Evolutionary conservation across 768 basidiomycete genomes (phyloP), one percentile per base, ranked within the genome.

Genomic region (Auriculariales sp.): DNA sequence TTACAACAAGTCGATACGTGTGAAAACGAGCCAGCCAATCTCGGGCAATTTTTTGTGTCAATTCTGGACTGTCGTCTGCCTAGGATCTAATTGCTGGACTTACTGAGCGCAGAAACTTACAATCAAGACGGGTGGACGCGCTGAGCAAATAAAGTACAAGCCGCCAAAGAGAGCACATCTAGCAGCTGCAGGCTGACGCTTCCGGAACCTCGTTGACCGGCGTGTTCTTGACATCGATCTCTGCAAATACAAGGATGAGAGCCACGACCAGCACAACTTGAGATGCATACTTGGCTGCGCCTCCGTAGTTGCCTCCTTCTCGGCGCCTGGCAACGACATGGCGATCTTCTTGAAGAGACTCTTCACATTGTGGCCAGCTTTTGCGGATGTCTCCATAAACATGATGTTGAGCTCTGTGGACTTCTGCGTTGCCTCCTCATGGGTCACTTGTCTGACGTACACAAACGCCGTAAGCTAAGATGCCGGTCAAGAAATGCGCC

Each of bases 371-470:
- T 98, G 95, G 2, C 95, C 95, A 5, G 95, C 95, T 64, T 99
- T 99, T 28, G 95, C 95, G 27, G 91, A 95, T 7, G 95, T 98
- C 68, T 99, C 95, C 83, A 98, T 98, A 62, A 94, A 95, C 83
- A 98, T 89, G 56, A 98, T 89, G 59, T 82, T 83, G 54, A 95
- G 69, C 62, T 94, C 83, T 39, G 88, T 83, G 12, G 92, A 76
- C 61, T 91, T 91, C 39, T 81, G 78, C 24, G 93, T 94, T 10
- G 94, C 90, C 62, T 98, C 95, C 63, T 99, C 95, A 3, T 93
- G 73, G 6, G 94, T 98, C n/a, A 99, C 94, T 80, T 99, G 93
- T 51, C 94, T 99, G 58, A 49, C 3, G 29, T 50, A 48, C n/a
- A 31, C 17, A 11, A 56, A 32, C 39, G 50, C 54, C 50, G 45